Evolutionary conservation across 208 protist genomes (phyloP).

Genomic region (Paratrypanosoma confusum): DNA sequence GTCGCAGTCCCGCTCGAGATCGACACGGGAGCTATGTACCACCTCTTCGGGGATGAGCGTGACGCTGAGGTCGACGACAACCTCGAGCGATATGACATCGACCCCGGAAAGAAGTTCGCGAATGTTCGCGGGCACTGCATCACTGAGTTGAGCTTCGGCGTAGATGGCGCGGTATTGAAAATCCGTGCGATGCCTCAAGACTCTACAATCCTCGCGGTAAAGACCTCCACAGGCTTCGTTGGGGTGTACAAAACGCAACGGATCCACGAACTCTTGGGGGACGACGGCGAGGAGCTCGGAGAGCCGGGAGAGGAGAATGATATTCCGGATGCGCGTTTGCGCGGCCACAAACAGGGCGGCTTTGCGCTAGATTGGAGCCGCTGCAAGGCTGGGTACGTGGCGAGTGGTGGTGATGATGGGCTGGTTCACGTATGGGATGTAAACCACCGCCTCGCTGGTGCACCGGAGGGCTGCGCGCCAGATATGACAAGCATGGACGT

Average conservation of each 20-base stretch:
- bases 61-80: conserved; percentile 3
- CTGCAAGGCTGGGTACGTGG: conserved; percentile 65
- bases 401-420: conserved; percentile 88
- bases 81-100: no score
- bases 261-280: conserved; percentile 16
- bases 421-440: conserved; percentile 92
- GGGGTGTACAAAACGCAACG: conserved; percentile 26
- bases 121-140: conserved; percentile 39
- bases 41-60: conserved; percentile 27
- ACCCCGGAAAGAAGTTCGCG: conserved; percentile 22
- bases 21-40: conserved; percentile 20
- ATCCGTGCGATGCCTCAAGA: conserved; percentile 32
- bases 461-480: conserved; percentile 9
- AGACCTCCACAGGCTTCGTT: conserved; percentile 27
- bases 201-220: conserved; percentile 39
- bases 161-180: conserved; percentile 36
- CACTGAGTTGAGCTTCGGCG: conserved; percentile 20
- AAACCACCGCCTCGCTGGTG: conserved; percentile 23
- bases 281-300: conserved; percentile 4
- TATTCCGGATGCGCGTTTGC: conserved; percentile 19
- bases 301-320: no score
- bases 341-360: conserved; percentile 29
- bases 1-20: conserved; percentile 24
- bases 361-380: conserved; percentile 46
- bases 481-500: conserved; percentile 11